Evolutionary conservation across 345 rosid species (phyloP), one percentile per base, ranked within the genome.

Genomic region (Combretum micranthum): DNA sequence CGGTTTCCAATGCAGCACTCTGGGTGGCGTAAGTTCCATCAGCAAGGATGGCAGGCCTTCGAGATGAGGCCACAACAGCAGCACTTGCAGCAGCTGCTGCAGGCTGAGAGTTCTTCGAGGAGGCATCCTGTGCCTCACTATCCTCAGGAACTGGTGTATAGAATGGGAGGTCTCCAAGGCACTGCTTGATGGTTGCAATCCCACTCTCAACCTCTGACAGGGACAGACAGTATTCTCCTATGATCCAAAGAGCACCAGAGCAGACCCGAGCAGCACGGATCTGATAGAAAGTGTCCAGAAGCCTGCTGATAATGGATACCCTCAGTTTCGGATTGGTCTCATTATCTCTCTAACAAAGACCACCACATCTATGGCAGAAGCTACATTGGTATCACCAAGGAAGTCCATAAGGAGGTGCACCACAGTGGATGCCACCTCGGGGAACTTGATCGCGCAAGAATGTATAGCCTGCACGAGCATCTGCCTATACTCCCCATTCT

Each of bases 401-500:
- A 88, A 88, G 74, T 88, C 94, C 96, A 88, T 88, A 66, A 86
- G 68, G 60, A 88, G 73, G 77, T 88, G 96, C 65, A 88, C 96
- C 59, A 88, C 94, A 1, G 90, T 88, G 78, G 94, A 83, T 65
- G 96, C 96, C 66, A 88, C 96, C 65, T 88, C 94, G 0, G 96
- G 96, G 78, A 83, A 88, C 83, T 88, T 86, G 70, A 88, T 62
- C 13, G 96, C 96, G 64, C 94, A 85, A 20, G 88, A 76, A 78
- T 88, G 94, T 42, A 88, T 88, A 60, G 94, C 94, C 77, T 88
- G 96, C 68, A 88, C 87, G 3, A 88, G 94, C 96, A 88, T 86
- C 62, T 86, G 96, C 65, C 94, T 80, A 62, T 85, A 88, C 72
- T 88, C 96, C 8, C 88, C 94, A 67, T 83, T 88, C 83, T 86